These are phyloP conservation scores for Globisporangium irregulare DNA, from an alignment of 352 stramenopile genomes.

Conservation along the genomic window DNA sequence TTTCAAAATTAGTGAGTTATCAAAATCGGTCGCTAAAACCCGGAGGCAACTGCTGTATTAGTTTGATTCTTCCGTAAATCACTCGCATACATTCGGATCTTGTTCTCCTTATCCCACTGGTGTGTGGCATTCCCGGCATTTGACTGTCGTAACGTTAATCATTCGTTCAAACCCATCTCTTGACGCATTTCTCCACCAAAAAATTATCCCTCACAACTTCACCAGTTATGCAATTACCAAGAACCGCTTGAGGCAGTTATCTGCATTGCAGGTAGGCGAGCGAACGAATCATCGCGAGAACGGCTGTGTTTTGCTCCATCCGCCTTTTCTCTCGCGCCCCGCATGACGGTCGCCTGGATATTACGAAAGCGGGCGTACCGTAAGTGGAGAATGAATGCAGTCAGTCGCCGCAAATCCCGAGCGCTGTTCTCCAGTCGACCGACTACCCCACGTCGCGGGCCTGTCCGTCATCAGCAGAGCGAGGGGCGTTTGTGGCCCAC, in stretches of 20 bases:
- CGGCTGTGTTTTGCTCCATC: not conserved
- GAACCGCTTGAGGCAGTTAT: not conserved
- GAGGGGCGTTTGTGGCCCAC: not conserved
- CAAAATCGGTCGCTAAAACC: not conserved
- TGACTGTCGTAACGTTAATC: no score
- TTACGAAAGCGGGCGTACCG: not conserved
- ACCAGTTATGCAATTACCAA: not conserved
- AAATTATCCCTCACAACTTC: not conserved
- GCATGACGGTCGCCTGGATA: conserved; percentile 2
- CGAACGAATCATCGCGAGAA: not conserved
- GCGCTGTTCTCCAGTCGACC: conserved; percentile 10
- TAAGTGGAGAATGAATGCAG: not conserved
- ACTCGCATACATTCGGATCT: no score
- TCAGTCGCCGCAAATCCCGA: conserved; percentile 6
- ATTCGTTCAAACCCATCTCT: no score
- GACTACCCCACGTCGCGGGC: not conserved
- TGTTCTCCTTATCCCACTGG: no score
- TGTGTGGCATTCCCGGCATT: no score
- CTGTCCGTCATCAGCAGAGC: not conserved
- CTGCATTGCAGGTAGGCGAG: no score
- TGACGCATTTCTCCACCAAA: no score
- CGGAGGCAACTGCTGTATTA: no score
- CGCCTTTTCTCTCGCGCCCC: not conserved
- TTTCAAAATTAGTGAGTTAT: not conserved
- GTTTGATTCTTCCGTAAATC: no score